phyloP scores from a whole-genome alignment of 805 yeast species.

The Saturnispora diversa region DNA sequence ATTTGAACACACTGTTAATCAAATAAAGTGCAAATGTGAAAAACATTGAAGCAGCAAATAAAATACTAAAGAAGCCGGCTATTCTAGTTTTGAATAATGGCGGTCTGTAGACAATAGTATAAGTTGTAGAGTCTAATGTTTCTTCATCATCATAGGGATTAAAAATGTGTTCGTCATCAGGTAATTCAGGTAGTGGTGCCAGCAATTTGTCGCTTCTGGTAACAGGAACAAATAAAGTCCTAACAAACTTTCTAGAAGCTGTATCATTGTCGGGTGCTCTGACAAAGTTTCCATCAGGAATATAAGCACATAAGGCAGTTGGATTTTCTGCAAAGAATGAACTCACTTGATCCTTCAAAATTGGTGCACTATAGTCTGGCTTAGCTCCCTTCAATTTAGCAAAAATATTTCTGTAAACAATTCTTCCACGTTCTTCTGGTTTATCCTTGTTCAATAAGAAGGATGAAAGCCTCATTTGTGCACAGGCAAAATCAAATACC shows the following conservation, averaged over 20 bases:
- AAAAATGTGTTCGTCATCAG: slow-evolving; percentile 23
- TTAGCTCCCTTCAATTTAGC: slow-evolving; percentile 30
- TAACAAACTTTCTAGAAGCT: slow-evolving; percentile 55
- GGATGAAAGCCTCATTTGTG: slow-evolving; percentile 65
- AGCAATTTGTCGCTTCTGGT: slow-evolving; percentile 67
- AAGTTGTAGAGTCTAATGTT: slow-evolving; percentile 31
- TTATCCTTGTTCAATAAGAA: slow-evolving; percentile 59
- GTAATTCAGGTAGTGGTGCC: slow-evolving; percentile 31
- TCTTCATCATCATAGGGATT: slow-evolving; percentile 32
- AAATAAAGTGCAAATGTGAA: slow-evolving; percentile 23
- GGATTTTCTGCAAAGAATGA: slow-evolving; percentile 37
- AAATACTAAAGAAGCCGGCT: slow-evolving; percentile 34
- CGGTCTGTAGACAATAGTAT: slow-evolving; percentile 80
- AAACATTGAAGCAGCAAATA: slow-evolving; percentile 41
- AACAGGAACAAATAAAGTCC: slow-evolving; percentile 70
- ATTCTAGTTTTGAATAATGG: slow-evolving; percentile 62
- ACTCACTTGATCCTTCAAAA: slow-evolving; percentile 38
- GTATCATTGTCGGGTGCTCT: slow-evolving; percentile 85
- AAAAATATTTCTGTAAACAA: slow-evolving; percentile 44
- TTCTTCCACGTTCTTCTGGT: slow-evolving; percentile 62
- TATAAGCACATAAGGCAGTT: slow-evolving; percentile 45
- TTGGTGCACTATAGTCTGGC: slow-evolving; percentile 50
- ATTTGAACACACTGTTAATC: slow-evolving; percentile 18
- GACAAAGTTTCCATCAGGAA: slow-evolving; percentile 73
- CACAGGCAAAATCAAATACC: slow-evolving; percentile 48